Evolutionary conservation across 176 grass and related monocot species (phyloP).

Genomic region (Musa schizocarpa): DNA sequence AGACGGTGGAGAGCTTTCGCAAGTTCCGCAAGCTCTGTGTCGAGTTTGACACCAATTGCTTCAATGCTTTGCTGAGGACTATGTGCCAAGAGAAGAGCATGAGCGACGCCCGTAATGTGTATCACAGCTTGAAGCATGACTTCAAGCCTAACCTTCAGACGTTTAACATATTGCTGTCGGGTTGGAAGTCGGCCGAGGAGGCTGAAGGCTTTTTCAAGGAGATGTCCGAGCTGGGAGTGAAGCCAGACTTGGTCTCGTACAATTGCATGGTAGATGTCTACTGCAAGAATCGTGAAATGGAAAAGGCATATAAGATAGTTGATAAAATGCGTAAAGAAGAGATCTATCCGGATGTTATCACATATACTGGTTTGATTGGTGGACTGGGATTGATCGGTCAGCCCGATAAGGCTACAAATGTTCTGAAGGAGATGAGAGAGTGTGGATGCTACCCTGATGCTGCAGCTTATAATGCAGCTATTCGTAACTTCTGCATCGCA

Average conservation of each 20-base stretch:
- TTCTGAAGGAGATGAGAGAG: slow-evolving; percentile 82
- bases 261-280: slow-evolving; percentile 84
- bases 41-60: slow-evolving; percentile 35
- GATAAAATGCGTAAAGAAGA: slow-evolving; percentile 66
- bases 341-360: slow-evolving; percentile 61
- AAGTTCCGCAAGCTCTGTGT: slow-evolving; percentile 43
- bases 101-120: slow-evolving; percentile 69
- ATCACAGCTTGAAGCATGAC: slow-evolving; percentile 73
- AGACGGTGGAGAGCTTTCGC: slow-evolving; percentile 61
- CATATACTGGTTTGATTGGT: slow-evolving; percentile 32
- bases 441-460: slow-evolving; percentile 61
- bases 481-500: slow-evolving; percentile 48
- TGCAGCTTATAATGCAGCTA: slow-evolving; percentile 14
- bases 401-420: slow-evolving; percentile 62
- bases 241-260: slow-evolving; percentile 67
- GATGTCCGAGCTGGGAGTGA: slow-evolving; percentile 56
- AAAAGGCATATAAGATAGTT: slow-evolving; percentile 61
- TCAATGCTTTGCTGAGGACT: slow-evolving; percentile 81
- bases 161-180: slow-evolving; percentile 82
- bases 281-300: slow-evolving; percentile 49
- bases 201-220: slow-evolving; percentile 68
- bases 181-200: slow-evolving; percentile 64
- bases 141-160: slow-evolving; percentile 61
- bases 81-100: slow-evolving; percentile 86
- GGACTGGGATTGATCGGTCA: no score